Evolutionary conservation across 306 rosid species (phyloP), one percentile per base, ranked within the genome.

Genomic region (Rubus parviflorus): DNA sequence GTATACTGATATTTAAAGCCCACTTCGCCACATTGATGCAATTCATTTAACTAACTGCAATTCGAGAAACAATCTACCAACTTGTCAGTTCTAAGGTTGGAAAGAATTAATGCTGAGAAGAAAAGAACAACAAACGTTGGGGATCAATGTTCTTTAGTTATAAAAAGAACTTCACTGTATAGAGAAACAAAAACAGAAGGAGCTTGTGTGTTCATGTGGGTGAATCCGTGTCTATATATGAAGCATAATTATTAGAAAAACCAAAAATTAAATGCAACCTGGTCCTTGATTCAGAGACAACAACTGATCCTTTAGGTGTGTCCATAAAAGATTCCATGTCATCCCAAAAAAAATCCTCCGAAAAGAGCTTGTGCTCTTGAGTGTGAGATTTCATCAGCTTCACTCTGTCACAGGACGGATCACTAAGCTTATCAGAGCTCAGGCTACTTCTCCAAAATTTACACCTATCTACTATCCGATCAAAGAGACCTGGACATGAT

Each of bases 231-330:
- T 71, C 45, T 35, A 9, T 47, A 25, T 70, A 16, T n/a, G 74
- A 75, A 63, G 58, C 11, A 5, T 19, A 56, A 23, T 70, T 60
- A 64, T 70, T 51, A 40, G 80, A 25, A 20, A 43, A 52, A 56
- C 47, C 5, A 63, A 60, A 38, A 72, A 75, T 35, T 40, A 43
- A 73, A 79, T 22, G 58, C 75, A 80, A 95, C 99, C 97, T 95
- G 88, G 86, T 90, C 85, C 68, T 87, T 46, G 97, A 90, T 86
- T 69, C 83, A n/a, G 89, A 82, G 75, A 87, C 46, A 46, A 89
- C 72, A 85, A 68, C 68, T 3, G 88, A 84, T 83, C 88, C 97
- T 79, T 83, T 83, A 80, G 87, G 77, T 14, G 91, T 72, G 77
- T 46, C 79, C 79, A 90, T 57, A 81, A 89, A 92, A 73, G 89